Percentiles rank a stretch among this genome's conserved stretches.
phyloP scores from a whole-genome alignment of 495 filamentous ascomycete species.

The Diplogelasinospora grovesii region DNA sequence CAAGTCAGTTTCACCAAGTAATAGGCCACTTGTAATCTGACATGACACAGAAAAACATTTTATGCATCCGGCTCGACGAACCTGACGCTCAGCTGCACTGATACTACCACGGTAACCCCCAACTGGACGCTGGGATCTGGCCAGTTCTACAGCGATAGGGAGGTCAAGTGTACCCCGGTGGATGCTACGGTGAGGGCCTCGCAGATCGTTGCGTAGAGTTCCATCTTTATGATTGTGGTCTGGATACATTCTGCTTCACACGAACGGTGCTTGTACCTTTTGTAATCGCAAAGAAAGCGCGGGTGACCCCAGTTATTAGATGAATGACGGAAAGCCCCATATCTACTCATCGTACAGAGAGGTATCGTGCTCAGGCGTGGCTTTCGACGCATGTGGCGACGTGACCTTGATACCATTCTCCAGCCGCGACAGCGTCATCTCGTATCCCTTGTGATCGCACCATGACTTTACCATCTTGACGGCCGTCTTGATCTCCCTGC shows the following conservation, averaged over 20 bases:
- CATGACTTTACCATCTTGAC: slow-evolving; percentile 44
- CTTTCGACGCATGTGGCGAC: slow-evolving; percentile 25
- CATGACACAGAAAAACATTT: slow-evolving; percentile 28
- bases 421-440: slow-evolving; percentile 25
- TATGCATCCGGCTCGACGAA: slow-evolving; percentile 25
- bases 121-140: slow-evolving; percentile 37
- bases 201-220: no score
- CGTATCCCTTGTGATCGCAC: slow-evolving; percentile 31
- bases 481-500: slow-evolving; percentile 59
- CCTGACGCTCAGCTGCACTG: slow-evolving; percentile 31
- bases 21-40: no score
- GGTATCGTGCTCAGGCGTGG: slow-evolving; percentile 7
- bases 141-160: slow-evolving; percentile 30
- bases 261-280: no score
- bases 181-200: neutral
- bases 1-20: no score
- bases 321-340: no score
- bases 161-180: slow-evolving; percentile 25
- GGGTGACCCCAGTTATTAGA: no score
- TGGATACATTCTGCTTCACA: no score
- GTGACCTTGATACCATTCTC: slow-evolving; percentile 33
- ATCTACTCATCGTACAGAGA: slow-evolving; percentile 17
- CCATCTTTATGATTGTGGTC: no score
- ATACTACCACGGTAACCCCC: slow-evolving; percentile 27
- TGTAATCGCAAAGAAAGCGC: no score